These are phyloP conservation scores for Pythium pyrilobum DNA, from an alignment of 352 stramenopile species.

Conservation along the genomic window DNA sequence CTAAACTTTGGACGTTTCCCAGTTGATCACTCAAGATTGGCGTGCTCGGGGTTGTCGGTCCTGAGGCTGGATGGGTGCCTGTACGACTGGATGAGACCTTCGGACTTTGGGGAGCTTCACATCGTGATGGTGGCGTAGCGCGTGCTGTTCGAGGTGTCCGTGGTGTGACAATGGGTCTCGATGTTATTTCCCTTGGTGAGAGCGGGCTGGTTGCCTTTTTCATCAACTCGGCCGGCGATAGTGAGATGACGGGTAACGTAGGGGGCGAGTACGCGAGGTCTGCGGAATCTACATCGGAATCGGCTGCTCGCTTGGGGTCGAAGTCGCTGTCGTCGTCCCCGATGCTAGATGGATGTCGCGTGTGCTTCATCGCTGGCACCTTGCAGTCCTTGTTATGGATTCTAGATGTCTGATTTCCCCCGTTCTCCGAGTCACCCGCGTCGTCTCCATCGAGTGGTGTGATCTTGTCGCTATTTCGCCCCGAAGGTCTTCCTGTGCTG, in stretches of 20 bases:
- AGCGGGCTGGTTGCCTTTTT: constrained; percentile 37
- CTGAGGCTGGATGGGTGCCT: too few relatives aligned
- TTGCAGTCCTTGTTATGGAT: too few relatives aligned
- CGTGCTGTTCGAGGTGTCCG: constrained; percentile 27
- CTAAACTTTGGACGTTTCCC: too few relatives aligned
- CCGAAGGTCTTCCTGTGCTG: not conserved
- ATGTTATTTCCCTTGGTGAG: not conserved
- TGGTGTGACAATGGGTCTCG: constrained; percentile 11
- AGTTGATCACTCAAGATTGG: too few relatives aligned
- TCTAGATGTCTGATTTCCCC: not conserved
- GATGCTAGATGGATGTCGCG: constrained; percentile 17
- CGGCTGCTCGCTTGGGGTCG: not conserved
- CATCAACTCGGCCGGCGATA: constrained; percentile 47
- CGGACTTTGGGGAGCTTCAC: not conserved
- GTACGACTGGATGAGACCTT: too few relatives aligned
- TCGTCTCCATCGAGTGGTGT: constrained; percentile 17
- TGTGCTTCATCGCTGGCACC: too few relatives aligned
- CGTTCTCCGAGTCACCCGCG: constrained; percentile 8
- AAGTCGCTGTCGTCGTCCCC: constrained; percentile 8
- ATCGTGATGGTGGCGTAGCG: not conserved
- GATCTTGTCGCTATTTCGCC: constrained; percentile 16
- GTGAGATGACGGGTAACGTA: constrained; percentile 25
- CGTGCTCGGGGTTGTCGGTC: too few relatives aligned
- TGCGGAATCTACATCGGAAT: not conserved
- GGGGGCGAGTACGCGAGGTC: constrained; percentile 3